A percentile compares a stretch with the other conserved stretches of the same genome.
Conservation (phyloP, 2,329 filamentous ascomycete genomes). For the Diplodia sapinea region DNA sequence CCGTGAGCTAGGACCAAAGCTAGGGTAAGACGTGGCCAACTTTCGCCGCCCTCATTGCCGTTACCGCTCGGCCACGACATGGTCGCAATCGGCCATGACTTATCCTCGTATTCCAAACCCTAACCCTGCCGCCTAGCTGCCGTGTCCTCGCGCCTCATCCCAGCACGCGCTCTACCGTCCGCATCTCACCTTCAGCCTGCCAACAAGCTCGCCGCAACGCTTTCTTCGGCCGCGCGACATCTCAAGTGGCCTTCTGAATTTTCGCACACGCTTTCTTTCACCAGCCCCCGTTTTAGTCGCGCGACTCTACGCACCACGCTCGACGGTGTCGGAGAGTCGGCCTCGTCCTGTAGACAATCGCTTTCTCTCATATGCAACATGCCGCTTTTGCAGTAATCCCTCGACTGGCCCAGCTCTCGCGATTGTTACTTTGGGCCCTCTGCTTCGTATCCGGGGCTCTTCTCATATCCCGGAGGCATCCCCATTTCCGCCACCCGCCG, state of each 20-base stretch:
- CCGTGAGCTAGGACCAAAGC: too few relatives aligned
- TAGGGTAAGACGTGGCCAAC: too few relatives aligned
- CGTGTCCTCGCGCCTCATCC: conserved; percentile 8
- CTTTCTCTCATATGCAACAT: conserved; percentile 7
- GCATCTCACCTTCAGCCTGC: conserved; percentile 2
- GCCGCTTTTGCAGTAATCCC: not conserved
- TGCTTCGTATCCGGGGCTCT: too few relatives aligned
- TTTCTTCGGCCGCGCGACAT: not conserved
- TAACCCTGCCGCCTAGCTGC: not conserved
- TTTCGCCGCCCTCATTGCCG: too few relatives aligned
- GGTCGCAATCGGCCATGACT: not conserved
- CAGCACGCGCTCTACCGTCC: conserved; percentile 4
- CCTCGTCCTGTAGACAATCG: not conserved
- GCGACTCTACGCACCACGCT: not conserved
- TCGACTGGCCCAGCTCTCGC: not conserved
- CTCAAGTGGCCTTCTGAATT: not conserved
- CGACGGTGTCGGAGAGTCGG: not conserved
- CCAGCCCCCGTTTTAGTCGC: not conserved
- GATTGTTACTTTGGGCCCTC: not conserved
- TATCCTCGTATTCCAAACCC: not conserved
- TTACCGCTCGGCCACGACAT: too few relatives aligned
- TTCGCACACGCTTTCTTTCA: not conserved
- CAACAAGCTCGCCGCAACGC: not conserved
- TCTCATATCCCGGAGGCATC: not conserved
- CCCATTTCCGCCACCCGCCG: too few relatives aligned